Evolutionary conservation across 2,329 filamentous ascomycete genomes (phyloP).

Genomic region (Aspergillus luchuensis): DNA sequence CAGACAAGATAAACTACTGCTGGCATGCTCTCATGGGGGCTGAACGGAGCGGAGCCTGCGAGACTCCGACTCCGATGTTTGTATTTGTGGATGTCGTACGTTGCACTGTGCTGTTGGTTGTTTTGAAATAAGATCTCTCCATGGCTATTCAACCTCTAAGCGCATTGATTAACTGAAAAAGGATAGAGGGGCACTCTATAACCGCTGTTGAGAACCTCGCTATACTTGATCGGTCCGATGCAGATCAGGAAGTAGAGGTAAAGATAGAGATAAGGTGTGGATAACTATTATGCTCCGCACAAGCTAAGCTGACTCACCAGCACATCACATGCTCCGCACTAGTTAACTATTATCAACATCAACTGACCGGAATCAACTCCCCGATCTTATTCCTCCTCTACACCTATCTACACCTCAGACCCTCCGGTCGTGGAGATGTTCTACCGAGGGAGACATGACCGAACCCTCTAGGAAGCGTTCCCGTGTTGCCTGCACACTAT

Average conservation of each 20-base stretch:
- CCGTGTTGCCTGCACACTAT: conserved; percentile 53
- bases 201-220: no score
- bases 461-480: conserved; percentile 43
- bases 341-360: neutral
- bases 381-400: neutral
- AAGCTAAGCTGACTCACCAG: neutral
- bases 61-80: neutral
- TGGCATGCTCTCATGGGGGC: neutral
- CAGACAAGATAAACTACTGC: neutral
- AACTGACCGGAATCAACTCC: neutral
- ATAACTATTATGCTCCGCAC: neutral
- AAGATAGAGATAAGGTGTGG: no score
- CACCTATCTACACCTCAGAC: neutral
- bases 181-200: no score
- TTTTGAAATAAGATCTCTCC: no score
- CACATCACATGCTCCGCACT: neutral
- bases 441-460: conserved; percentile 22
- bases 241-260: no score
- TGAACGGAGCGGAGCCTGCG: neutral
- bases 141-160: no score
- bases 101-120: no score
- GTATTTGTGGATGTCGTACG: no score
- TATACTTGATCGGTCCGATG: no score
- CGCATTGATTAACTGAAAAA: no score
- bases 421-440: neutral